These are phyloP conservation scores for Mycosphaerella sp. DNA, from an alignment of 2,329 filamentous ascomycete species.

Conservation along the genomic window DNA sequence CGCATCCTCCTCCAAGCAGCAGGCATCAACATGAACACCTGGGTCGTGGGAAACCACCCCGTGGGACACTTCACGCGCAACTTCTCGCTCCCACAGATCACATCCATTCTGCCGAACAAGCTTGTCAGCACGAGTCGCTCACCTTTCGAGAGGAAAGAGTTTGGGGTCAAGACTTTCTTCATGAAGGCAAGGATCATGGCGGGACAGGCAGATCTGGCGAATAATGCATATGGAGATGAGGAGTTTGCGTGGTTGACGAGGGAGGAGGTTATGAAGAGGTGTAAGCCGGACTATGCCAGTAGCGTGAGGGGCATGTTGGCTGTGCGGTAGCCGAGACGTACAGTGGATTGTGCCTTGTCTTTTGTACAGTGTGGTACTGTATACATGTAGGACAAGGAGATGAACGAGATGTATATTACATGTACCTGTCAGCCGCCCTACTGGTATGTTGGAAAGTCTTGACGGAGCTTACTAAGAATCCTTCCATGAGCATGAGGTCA, in stretches of 20 bases:
- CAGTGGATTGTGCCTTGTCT: background rate
- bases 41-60: constrained; percentile 87
- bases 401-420: background rate
- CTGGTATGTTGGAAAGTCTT: too few species aligned
- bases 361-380: background rate
- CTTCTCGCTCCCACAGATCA: constrained; percentile 39
- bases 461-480: too few species aligned
- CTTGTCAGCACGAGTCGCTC: constrained; percentile 25
- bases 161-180: constrained; percentile 85
- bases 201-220: constrained; percentile 76
- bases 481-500: too few species aligned
- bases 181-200: constrained; percentile 95
- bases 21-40: constrained; percentile 97
- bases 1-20: constrained; percentile 70
- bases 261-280: constrained; percentile 67
- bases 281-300: constrained; percentile 65
- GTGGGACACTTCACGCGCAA: constrained; percentile 69
- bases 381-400: background rate
- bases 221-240: constrained; percentile 63
- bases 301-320: constrained; percentile 77
- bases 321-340: constrained; percentile 51
- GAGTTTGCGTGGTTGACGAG: constrained; percentile 92
- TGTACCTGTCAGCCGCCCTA: background rate
- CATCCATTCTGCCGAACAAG: constrained; percentile 25
- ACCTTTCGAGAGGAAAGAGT: constrained; percentile 38